These are phyloP conservation scores for Combretum micranthum DNA, from an alignment of 345 rosid genomes.

Conservation along the genomic window DNA sequence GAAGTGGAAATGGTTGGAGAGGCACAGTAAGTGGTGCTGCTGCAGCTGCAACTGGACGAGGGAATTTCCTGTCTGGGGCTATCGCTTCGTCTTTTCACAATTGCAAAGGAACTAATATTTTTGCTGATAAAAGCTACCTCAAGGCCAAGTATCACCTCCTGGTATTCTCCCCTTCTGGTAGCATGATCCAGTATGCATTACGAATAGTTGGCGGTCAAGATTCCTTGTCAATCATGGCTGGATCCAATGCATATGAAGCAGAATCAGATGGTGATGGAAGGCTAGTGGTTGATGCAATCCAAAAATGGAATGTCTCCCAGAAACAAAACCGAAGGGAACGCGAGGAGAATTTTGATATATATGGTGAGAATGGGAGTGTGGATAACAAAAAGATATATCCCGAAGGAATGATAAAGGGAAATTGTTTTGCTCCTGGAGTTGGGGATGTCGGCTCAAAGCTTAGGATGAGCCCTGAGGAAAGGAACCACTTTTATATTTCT, in stretches of 20 bases:
- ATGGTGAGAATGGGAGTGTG: conserved; percentile 63
- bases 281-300: conserved; percentile 58
- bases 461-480: conserved; percentile 38
- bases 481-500: conserved; percentile 59
- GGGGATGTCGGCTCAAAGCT: conserved; percentile 20
- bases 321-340: conserved; percentile 64
- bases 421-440: conserved; percentile 21
- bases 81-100: conserved; percentile 68
- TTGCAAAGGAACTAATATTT: conserved; percentile 36
- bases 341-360: conserved; percentile 70
- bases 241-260: conserved; percentile 37
- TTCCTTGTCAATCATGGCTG: conserved; percentile 19
- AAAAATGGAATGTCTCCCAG: conserved; percentile 81
- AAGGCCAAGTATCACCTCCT: conserved; percentile 54
- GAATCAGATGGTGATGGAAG: conserved; percentile 56
- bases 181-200: conserved; percentile 69
- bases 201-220: conserved; percentile 33
- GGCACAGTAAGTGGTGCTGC: conserved; percentile 75
- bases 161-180: conserved; percentile 79
- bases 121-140: conserved; percentile 21
- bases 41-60: conserved; percentile 80
- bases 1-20: conserved; percentile 79
- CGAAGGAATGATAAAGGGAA: conserved; percentile 43
- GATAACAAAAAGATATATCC: conserved; percentile 72
- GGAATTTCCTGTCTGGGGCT: conserved; percentile 54